Conservation (phyloP, 305 asterid species). For the Solanum chacoense region DNA sequence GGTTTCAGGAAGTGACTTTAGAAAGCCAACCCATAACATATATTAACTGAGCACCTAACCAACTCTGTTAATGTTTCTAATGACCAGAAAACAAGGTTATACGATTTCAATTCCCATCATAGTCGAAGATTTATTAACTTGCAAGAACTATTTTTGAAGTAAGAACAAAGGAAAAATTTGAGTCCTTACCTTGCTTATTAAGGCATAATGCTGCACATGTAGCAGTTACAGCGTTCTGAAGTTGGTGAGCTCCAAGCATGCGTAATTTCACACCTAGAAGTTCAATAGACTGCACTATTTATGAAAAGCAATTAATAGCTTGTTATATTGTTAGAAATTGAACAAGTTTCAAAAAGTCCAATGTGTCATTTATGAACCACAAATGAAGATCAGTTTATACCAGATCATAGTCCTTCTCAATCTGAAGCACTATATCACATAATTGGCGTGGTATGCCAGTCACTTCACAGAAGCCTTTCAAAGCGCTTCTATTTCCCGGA, state of each 20-base stretch:
- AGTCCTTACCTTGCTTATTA: constrained; percentile 57
- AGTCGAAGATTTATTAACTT: neutral
- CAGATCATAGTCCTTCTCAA: constrained; percentile 57
- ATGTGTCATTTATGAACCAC: constrained; percentile 4
- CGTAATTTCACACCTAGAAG: constrained; percentile 51
- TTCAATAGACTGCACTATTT: constrained; percentile 41
- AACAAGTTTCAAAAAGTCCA: neutral
- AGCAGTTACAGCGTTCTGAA: constrained; percentile 86
- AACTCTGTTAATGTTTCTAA: neutral
- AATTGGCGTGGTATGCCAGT: constrained; percentile 44
- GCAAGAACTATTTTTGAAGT: neutral
- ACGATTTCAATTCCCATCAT: neutral
- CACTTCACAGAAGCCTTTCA: constrained; percentile 42
- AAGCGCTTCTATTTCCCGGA: constrained; percentile 59
- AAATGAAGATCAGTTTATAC: constrained; percentile 22
- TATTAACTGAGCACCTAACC: neutral
- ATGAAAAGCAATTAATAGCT: neutral
- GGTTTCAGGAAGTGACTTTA: neutral
- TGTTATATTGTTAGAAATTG: constrained; percentile 2
- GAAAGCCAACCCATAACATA: neutral
- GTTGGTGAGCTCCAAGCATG: constrained; percentile 87
- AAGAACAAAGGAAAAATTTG: neutral
- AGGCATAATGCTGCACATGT: constrained; percentile 83
- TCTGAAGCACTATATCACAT: constrained; percentile 57
- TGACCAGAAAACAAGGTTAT: neutral